These are phyloP conservation scores for Lodderomyces pseudojiufengensis DNA, from an alignment of 1,139 yeast genomes.

Conservation along the genomic window DNA sequence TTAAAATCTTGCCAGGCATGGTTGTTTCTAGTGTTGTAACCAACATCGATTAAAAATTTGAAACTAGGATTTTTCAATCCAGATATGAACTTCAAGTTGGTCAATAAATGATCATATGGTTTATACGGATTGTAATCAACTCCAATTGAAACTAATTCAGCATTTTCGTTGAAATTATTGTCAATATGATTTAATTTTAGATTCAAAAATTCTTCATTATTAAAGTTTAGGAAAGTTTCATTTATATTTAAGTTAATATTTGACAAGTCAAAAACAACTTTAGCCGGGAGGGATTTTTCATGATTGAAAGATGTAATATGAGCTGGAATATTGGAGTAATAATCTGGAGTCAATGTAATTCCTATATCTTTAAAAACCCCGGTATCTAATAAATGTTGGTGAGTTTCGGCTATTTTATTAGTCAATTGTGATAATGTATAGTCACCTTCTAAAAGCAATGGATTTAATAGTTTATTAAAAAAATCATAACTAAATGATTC, in stretches of 20 bases:
- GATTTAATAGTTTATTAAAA: constrained; percentile 43
- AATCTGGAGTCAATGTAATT: constrained; percentile 34
- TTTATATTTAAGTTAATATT: constrained; percentile 33
- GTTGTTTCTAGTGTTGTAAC: constrained; percentile 37
- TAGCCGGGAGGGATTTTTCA: constrained; percentile 38
- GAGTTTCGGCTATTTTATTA: constrained; percentile 22
- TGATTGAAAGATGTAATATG: constrained; percentile 26
- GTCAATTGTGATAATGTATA: constrained; percentile 44
- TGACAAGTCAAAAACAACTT: constrained; percentile 35
- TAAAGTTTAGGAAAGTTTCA: constrained; percentile 34
- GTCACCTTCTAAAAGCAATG: constrained; percentile 42
- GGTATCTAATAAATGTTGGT: constrained; percentile 33
- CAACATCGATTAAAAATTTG: constrained; percentile 35
- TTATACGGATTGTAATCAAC: constrained; percentile 46
- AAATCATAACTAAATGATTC: constrained; percentile 45
- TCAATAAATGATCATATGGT: constrained; percentile 40
- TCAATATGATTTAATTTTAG: constrained; percentile 39
- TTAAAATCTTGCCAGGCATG: constrained; percentile 38
- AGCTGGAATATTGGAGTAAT: constrained; percentile 24
- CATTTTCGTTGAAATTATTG: constrained; percentile 44
- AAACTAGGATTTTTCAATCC: constrained; percentile 39
- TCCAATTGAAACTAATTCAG: constrained; percentile 39
- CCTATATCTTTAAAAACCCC: constrained; percentile 42
- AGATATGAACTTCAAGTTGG: constrained; percentile 33
- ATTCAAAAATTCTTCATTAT: constrained; percentile 39